These are phyloP conservation scores for Iris macrosiphon DNA, from an alignment of 106 monocot species.

Conservation along the genomic window DNA sequence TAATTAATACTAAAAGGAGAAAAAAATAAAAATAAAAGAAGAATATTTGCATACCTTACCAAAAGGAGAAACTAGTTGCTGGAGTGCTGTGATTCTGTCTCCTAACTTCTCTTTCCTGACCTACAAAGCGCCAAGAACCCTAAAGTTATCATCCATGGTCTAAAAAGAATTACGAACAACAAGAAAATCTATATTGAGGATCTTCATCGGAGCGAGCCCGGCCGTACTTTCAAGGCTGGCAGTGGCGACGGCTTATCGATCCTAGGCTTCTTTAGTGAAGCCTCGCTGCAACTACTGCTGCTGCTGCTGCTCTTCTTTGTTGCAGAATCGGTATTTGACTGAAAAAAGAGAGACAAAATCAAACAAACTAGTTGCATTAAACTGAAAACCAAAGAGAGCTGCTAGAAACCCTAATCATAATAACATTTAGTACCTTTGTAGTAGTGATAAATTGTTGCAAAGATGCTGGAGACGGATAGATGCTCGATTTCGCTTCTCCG, in stretches of 20 bases:
- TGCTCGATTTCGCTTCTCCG: conserved; percentile 6
- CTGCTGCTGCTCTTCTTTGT: conserved; percentile 23
- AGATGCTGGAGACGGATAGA: conserved; percentile 18
- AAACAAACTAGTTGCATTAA: too few relatives aligned
- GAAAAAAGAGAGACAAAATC: too few relatives aligned
- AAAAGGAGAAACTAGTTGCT: conserved; percentile 30
- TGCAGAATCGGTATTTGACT: conserved; percentile 26
- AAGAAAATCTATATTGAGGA: too few relatives aligned
- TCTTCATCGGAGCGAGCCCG: too few relatives aligned
- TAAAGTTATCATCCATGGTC: background rate
- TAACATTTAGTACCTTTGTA: background rate
- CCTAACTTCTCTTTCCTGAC: conserved; percentile 33
- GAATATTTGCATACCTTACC: conserved; percentile 16
- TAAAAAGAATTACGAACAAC: too few relatives aligned
- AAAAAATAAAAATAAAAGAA: too few relatives aligned
- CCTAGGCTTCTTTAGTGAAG: conserved; percentile 48
- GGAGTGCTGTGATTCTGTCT: conserved; percentile 29
- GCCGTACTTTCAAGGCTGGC: conserved; percentile 16
- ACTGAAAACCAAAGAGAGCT: background rate
- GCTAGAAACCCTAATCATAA: conserved; percentile 6
- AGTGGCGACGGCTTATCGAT: conserved; percentile 15
- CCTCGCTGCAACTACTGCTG: conserved; percentile 22
- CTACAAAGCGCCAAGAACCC: conserved; percentile 1
- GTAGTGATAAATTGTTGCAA: conserved; percentile 19
- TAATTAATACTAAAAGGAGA: too few relatives aligned